phyloP scores from a whole-genome alignment of 2,329 filamentous ascomycete genomes.

The Pseudocercospora eumusae region DNA sequence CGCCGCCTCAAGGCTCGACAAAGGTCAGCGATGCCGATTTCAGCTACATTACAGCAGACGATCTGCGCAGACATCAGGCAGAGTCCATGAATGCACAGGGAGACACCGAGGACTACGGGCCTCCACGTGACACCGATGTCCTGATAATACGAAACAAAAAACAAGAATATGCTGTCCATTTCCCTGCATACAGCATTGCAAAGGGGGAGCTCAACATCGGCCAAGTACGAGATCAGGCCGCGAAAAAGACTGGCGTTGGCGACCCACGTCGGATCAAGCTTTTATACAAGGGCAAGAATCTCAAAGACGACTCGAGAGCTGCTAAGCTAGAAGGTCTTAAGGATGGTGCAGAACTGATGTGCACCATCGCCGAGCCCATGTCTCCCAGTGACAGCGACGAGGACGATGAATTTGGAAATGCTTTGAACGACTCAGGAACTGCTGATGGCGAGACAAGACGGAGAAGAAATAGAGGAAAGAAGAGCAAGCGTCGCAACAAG shows the following conservation, averaged over 20 bases:
- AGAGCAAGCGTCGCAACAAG: constrained; percentile 48
- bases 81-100: constrained; percentile 38
- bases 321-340: constrained; percentile 61
- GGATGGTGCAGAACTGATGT: constrained; percentile 62
- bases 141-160: constrained; percentile 69
- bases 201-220: constrained; percentile 69
- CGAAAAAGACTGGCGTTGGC: constrained; percentile 64
- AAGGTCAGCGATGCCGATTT: constrained; percentile 75
- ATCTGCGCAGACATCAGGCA: constrained; percentile 53
- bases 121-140: constrained; percentile 65
- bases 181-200: constrained; percentile 73
- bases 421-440: constrained; percentile 18
- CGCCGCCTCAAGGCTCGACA: constrained; percentile 44
- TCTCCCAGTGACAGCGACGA: constrained; percentile 45
- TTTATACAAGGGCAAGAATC: constrained; percentile 70
- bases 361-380: constrained; percentile 58
- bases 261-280: constrained; percentile 63
- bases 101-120: constrained; percentile 43
- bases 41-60: constrained; percentile 79
- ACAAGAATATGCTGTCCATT: constrained; percentile 67
- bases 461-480: constrained; percentile 43
- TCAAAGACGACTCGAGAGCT: constrained; percentile 64
- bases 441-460: constrained; percentile 43
- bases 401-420: constrained; percentile 46
- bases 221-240: constrained; percentile 68